Evolutionary conservation across 1,139 yeast species (phyloP), one percentile per base, ranked within the genome.

Genomic region (Protomyces arabidopsidicola): DNA sequence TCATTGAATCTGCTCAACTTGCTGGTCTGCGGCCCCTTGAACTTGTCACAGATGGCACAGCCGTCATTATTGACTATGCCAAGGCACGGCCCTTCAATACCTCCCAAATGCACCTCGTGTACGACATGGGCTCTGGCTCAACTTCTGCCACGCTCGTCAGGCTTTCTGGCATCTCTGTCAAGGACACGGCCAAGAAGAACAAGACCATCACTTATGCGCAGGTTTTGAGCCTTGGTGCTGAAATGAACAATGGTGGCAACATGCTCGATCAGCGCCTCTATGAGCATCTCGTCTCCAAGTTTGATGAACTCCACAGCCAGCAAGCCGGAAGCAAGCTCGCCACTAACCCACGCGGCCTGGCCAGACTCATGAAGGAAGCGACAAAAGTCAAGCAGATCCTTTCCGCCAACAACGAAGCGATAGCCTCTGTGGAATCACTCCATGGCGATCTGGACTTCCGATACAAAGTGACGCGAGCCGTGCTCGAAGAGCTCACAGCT

Each of bases 71-170:
- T 57, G 90, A 90, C 72, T 90, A 84, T 73, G 80, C 83, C 20
- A 66, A 69, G 12, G 79, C 86, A 45, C 78, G 82, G 61, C 71
- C 73, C 66, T 75, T 77, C 64, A 79, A 78, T 2, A 74, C 74
- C 14, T 77, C 79, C 60, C 84, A 85, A 70, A 82, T 86, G 71
- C 89, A 88, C 71, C 74, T 90, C 62, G 81, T 95, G 38, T 90
- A 86, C 74, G 98, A 93, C 73, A 83, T 88, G 82, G 99, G 99
- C 60, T 95, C 97, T 2, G 96, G 96, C 0, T 85, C 95, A 0
- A 88, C 96, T 0, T 84, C 86, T 65, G 96, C 97, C 2, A 87
- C 98, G 0, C 76, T 93, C 38, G 84, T 91, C 64, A 84, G 93
- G 0, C 78, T 85, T 67, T 76, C 77, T 45, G 70, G 70, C n/a